Base-by-base conservation (phyloP, 495 filamentous ascomycete species). In the Aspergillus steynii region DNA sequence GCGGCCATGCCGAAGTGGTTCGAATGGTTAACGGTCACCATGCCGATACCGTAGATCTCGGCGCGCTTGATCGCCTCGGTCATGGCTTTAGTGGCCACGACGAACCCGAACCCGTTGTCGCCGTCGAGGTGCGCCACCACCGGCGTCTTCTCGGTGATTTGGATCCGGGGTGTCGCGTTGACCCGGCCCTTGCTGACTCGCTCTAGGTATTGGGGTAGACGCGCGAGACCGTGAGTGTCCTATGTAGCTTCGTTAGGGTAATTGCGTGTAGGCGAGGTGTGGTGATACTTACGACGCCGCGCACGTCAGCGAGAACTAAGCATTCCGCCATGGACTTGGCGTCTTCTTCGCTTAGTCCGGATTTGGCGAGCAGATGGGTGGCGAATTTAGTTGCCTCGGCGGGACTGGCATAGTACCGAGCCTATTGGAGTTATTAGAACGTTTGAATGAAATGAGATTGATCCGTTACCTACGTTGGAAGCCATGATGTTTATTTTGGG, bases 1-100 rank as follows among this genome's bases (percentile, higher is more conserved):
- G 70, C 68, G 14, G 64, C 68, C 70, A 72, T 72, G 20, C 71
- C 70, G 53, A 63, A 75, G 60, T 75, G 72, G 52, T 67, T 69
- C 14, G 60, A 65, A 50, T 67, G 55, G 46, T 64, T 66, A 3
- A 71, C 70, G 8, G 57, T 61, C 25, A 70, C 66, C 28, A 73
- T 65, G 6, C 70, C 72, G 47, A 73, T 61, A 27, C 72, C 72
- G 54, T 55, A 71, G 15, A 29, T 57, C 29, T 58, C 50, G 1
- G 72, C 70, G 46, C 63, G 61, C 20, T 61, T 50, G 1, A 67
- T 58, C 25, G 58, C 70, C 7, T 61, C 26, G 10, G 66, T 55
- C 49, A 75, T 67, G 15, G 60, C 72, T 10, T 42, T 32, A 5
- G 51, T 46, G 15, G 61, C 72, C 10, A 60, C 71, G 1, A 75